These are phyloP conservation scores for Trichoderma sp. DNA, from an alignment of 2,329 filamentous ascomycete species.

Conservation along the genomic window DNA sequence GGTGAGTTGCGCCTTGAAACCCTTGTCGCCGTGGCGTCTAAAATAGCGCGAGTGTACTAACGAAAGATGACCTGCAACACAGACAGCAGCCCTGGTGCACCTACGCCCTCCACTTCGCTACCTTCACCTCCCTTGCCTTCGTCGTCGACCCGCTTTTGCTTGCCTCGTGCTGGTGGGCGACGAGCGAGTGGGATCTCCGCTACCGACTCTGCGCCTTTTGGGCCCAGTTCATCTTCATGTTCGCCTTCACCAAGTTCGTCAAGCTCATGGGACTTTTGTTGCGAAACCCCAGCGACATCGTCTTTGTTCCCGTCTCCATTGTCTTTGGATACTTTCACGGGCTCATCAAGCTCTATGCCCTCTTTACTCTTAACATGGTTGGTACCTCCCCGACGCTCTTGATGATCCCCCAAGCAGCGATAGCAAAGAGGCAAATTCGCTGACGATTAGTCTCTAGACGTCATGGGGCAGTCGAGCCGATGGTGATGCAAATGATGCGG, in stretches of 20 bases:
- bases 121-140: conserved; percentile 85
- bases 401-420: neutral
- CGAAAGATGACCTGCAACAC: conserved; percentile 33
- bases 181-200: conserved; percentile 58
- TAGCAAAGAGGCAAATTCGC: neutral
- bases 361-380: conserved; percentile 82
- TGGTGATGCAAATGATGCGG: conserved; percentile 79
- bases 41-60: conserved; percentile 28
- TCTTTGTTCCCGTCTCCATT: conserved; percentile 82
- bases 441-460: conserved; percentile 59
- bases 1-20: conserved; percentile 61
- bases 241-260: conserved; percentile 82
- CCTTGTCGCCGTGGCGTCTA: neutral
- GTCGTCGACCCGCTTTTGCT: conserved; percentile 74
- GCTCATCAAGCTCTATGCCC: conserved; percentile 85
- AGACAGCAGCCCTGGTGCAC: conserved; percentile 93
- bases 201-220: conserved; percentile 59
- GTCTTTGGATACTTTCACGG: conserved; percentile 93
- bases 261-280: conserved; percentile 87
- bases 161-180: conserved; percentile 69
- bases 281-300: conserved; percentile 77
- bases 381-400: conserved; percentile 40
- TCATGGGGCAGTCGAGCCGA: conserved; percentile 95
- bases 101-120: conserved; percentile 90
- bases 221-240: conserved; percentile 72